Percentiles rank a stretch among this genome's conserved stretches.
Evolutionary conservation across 768 basidiomycete species (phyloP).

Genomic region (Udeniomyces megalosporus): DNA sequence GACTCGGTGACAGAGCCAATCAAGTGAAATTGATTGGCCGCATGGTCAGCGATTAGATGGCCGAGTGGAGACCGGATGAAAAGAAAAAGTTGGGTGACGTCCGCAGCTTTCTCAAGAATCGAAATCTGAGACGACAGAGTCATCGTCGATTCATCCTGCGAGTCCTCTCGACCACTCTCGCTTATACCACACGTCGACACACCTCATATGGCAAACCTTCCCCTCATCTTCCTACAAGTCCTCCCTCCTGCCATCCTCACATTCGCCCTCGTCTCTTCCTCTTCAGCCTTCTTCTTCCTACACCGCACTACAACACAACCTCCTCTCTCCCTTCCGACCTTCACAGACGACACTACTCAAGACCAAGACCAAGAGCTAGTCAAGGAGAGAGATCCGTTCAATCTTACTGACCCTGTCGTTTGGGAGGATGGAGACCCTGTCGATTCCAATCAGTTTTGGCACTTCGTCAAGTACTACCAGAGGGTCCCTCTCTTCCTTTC

Average conservation of each 20-base stretch:
- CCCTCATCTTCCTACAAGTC: background rate
- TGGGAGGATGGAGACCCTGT: constrained; percentile 45
- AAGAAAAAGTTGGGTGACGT: too few relatives aligned
- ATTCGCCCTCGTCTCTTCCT: background rate
- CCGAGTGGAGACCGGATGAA: too few relatives aligned
- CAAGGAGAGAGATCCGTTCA: constrained; percentile 1
- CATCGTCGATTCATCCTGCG: too few relatives aligned
- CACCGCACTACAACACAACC: background rate
- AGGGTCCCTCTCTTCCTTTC: constrained; percentile 41
- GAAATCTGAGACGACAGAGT: too few relatives aligned
- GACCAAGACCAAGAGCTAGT: background rate
- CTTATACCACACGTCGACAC: background rate
- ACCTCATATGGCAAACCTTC: background rate
- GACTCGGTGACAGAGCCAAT: too few relatives aligned
- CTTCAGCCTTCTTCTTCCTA: background rate
- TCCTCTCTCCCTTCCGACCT: background rate
- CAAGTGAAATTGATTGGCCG: too few relatives aligned
- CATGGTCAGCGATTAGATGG: too few relatives aligned
- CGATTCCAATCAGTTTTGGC: constrained; percentile 46
- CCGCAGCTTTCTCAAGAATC: too few relatives aligned
- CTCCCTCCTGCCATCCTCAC: background rate
- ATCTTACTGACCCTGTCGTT: constrained; percentile 3
- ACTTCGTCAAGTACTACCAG: constrained; percentile 43
- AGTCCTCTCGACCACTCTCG: too few relatives aligned
- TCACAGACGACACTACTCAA: too few relatives aligned